Base-by-base conservation (phyloP, 23 red algal genomes). In the Gracilaria gracilis region DNA sequence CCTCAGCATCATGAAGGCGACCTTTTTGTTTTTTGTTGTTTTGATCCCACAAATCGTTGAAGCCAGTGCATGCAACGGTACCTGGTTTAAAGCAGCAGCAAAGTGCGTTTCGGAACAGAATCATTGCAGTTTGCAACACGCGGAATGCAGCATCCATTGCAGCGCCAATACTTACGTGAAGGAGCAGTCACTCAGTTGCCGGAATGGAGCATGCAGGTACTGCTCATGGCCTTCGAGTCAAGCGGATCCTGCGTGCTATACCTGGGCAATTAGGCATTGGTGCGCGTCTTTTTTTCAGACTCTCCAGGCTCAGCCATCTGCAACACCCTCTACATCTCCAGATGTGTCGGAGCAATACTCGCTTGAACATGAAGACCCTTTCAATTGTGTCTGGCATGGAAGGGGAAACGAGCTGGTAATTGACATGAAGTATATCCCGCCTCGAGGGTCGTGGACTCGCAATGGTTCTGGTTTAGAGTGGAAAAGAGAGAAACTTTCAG, bases 381-480 rank as follows among this genome's bases (percentile, higher is more conserved):
- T 29, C 19, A 13, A 51, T 4, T 77, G 72, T 20, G 23, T 77
- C 17, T 77, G 72, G 72, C 39, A 77, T 51, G 72, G 72, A 31
- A 77, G 72, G 38, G 39, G 46, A 25, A 77, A 77, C 23, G 31
- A 77, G 23, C 72, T 77, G 31, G 72, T 77, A 28, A 46, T 77
- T 46, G 72, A 77, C 46, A 49, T 77, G 46, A 77, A 77, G 25
- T 77, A 49, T 34, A 49, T 77, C 42, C 20, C 42, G 0, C 40
- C 72, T 29, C 46, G 72, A 31, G 72, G 72, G 20, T 46, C 40
- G 23, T 77, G 72, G 72, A 77, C 72, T 1, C 72, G 46, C 6
- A 77, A 77, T 34, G 72, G 72, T 31, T 12, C 36, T 65, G 79
- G 79, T 47, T 82, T 82, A 54, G 58, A 62, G 20, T 90, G 64